Evolutionary conservation across 1,284 basidiomycete species (phyloP).

Genomic region (Cryptococcus sp.): DNA sequence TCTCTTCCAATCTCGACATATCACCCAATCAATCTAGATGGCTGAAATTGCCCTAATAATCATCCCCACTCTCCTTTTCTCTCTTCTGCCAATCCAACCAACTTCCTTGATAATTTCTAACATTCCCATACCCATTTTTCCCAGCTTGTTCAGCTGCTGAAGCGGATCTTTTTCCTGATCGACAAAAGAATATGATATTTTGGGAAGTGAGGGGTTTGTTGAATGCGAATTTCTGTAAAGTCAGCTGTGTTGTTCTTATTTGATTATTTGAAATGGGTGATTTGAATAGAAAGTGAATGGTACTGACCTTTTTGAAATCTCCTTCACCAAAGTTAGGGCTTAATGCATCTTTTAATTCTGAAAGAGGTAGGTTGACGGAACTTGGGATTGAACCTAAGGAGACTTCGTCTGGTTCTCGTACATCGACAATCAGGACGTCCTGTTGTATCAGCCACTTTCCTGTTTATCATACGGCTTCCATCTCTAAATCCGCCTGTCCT

Average conservation of each 20-base stretch:
- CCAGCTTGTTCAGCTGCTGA: constrained; percentile 80
- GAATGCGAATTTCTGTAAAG: constrained; percentile 63
- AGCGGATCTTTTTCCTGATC: constrained; percentile 79
- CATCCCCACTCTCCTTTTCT: constrained; percentile 43
- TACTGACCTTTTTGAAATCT: constrained; percentile 57
- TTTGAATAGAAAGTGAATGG: neutral
- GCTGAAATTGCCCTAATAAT: constrained; percentile 20
- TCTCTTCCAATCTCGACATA: too few species aligned
- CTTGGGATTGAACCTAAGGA: constrained; percentile 93
- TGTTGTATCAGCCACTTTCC: constrained; percentile 35
- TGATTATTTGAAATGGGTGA: neutral
- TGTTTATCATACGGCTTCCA: too few species aligned
- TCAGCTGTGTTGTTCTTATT: neutral
- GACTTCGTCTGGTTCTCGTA: constrained; percentile 90
- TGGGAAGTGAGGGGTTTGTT: constrained; percentile 70
- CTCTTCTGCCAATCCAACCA: constrained; percentile 87
- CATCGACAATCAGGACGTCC: constrained; percentile 83
- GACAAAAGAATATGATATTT: constrained; percentile 89
- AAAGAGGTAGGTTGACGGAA: constrained; percentile 87
- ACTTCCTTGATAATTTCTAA: constrained; percentile 84
- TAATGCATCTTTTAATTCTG: constrained; percentile 67
- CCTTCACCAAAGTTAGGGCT: constrained; percentile 54
- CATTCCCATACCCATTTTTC: constrained; percentile 76
- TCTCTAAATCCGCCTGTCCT: too few species aligned
- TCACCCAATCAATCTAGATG: neutral